These are phyloP conservation scores for Encephalitozoon romaleae DNA, from an alignment of 371 early-diverging fungal genomes.

Conservation along the genomic window DNA sequence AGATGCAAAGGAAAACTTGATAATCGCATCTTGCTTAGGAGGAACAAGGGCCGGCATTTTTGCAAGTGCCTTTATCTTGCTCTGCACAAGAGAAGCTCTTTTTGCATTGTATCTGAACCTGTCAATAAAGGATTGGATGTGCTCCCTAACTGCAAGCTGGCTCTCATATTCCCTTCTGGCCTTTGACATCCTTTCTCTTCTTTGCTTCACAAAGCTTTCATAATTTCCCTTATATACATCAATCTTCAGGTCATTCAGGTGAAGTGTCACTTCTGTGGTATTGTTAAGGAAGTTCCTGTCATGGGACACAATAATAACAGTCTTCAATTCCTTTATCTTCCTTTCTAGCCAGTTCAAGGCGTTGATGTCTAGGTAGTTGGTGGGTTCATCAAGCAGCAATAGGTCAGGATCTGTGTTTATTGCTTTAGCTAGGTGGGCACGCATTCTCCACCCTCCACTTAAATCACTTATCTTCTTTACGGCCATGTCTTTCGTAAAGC, in stretches of 20 bases:
- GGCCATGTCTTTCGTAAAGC: conserved; percentile 72
- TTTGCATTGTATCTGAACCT: conserved; percentile 95
- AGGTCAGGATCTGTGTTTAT: conserved; percentile 85
- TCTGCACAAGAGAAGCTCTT: conserved; percentile 90
- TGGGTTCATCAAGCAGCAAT: conserved; percentile 93
- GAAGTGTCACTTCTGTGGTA: conserved; percentile 85
- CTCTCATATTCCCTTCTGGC: conserved; percentile 68
- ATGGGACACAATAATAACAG: conserved; percentile 84
- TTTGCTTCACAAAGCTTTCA: conserved; percentile 78
- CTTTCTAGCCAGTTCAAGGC: conserved; percentile 90
- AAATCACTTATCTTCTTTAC: conserved; percentile 73
- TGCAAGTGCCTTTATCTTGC: conserved; percentile 88
- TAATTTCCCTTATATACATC: conserved; percentile 87
- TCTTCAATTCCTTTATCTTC: conserved; percentile 72
- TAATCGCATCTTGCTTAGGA: conserved; percentile 24
- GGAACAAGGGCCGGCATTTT: conserved; percentile 64
- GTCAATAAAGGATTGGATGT: conserved; percentile 93
- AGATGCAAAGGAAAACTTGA: conserved; percentile 42
- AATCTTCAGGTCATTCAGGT: conserved; percentile 73
- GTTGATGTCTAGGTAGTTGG: conserved; percentile 77
- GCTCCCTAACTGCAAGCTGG: conserved; percentile 62
- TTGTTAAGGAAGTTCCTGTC: conserved; percentile 93
- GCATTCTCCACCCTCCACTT: conserved; percentile 97
- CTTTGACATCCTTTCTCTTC: conserved; percentile 81
- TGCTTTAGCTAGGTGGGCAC: conserved; percentile 83